Conservation (phyloP, 768 basidiomycete species). For the Leucocoprinus birnbaumii region DNA sequence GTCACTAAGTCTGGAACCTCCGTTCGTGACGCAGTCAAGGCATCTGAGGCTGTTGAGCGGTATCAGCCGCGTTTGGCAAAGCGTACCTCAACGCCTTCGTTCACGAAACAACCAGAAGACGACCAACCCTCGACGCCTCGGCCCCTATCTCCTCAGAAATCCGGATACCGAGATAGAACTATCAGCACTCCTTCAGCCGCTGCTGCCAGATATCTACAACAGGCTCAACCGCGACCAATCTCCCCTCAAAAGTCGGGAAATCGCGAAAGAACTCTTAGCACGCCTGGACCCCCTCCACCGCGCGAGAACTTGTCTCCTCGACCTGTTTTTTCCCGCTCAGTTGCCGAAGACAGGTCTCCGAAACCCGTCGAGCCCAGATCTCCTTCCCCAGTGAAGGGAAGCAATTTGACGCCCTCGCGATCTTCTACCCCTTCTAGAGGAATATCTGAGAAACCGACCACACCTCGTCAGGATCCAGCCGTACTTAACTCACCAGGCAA, state of each 20-base stretch:
- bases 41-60: constrained; percentile 14
- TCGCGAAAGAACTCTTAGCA: constrained; percentile 52
- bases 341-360: neutral
- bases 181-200: constrained; percentile 16
- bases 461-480: constrained; percentile 24
- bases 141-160: constrained; percentile 13
- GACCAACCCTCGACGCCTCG: constrained; percentile 3
- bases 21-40: constrained; percentile 10
- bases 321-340: neutral
- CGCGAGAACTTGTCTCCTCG: neutral
- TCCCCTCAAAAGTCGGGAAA: constrained; percentile 36
- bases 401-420: constrained; percentile 13
- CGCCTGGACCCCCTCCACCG: constrained; percentile 27
- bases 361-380: no score
- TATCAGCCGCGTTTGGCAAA: constrained; percentile 14
- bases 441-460: constrained; percentile 16
- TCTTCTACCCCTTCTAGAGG: constrained; percentile 13
- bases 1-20: constrained; percentile 20
- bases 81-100: constrained; percentile 2
- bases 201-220: constrained; percentile 23
- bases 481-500: constrained; percentile 26
- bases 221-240: constrained; percentile 33
- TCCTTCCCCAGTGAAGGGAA: neutral
- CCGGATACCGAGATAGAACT: constrained; percentile 10
- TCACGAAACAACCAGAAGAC: neutral